Evolutionary conservation across 2,329 filamentous ascomycete genomes (phyloP), one percentile per base, ranked within the genome.

Genomic region (Ambrosiella xylebori): DNA sequence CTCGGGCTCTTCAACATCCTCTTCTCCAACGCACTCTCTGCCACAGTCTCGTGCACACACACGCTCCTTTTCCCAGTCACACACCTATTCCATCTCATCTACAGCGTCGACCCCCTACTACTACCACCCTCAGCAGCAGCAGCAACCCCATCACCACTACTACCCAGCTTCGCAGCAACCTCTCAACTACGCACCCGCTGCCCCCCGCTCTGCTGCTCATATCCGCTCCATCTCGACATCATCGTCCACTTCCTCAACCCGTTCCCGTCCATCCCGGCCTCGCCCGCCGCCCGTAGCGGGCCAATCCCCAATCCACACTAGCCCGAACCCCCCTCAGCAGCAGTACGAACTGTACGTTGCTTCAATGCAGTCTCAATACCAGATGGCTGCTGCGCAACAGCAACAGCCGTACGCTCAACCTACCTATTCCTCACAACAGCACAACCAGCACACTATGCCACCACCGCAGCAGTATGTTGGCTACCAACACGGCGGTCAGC

Each of bases 211-310:
- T 52, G 35, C 52, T 27, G 57, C 52, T 17, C 59, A 61, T 66
- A 69, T 73, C 57, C 78, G 80, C 63, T 78, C 76, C 40, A 73
- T 76, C 64, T 73, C 76, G 56, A 72, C 77, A 1, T 81, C 79
- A 61, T 78, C 72, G 65, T 68, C 72, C 58, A 77, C 79, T 55
- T 75, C 75, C 37, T 59, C 63, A 59, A 58, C 65, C 62, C 54
- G 55, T 45, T 54, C 60, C 38, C 57, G 56, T 17, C 53, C 54
- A 17, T 45, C 54, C 49, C 51, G 56, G 45, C 50, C 47, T 53
- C 37, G 54, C 27, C 45, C 50, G 15, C 57, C 59, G 38, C 54
- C 57, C 51, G 45, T 61, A 39, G 55, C 56, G 38, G 59, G 53
- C 47, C 59, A 61, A 17, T 57, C 54, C 37, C 59, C 54, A 27